Base-by-base conservation (phyloP, 495 filamentous ascomycete genomes). In the Aspergillus bertholletiae region DNA sequence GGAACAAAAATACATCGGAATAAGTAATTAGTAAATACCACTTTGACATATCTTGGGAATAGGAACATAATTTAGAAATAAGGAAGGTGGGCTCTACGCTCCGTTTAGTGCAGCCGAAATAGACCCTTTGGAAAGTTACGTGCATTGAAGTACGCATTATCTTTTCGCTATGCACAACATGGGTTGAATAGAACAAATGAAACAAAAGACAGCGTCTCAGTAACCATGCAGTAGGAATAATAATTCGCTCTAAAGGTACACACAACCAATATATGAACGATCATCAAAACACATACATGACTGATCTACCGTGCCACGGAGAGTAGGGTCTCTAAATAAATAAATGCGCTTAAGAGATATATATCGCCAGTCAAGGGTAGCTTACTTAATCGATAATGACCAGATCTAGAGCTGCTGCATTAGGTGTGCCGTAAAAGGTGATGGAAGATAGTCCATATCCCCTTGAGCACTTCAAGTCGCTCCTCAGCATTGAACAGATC, bases 381-480 rank as follows among this genome's bases (percentile, higher is more conserved):
- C 34, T 37, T n/a, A n/a, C 34, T 37, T 37, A 3, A 6, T 6
- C 1, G 6, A 32, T 32, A 32, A 32, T 45, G 23, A 22, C 11
- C 46, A 24, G 30, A 39, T 20, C 47, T 27, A 20, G 39, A 18
- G 17, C 3, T 26, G 26, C 26, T 40, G 41, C 24, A 46, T 46
- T 53, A 60, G 3, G 53, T 60, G 41, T 56, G 59, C 54, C 88
- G 76, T 80, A 91, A 85, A 59, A 86, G 67, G 66, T 80, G 92
- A 22, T 76, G 78, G 79, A 95, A 87, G 46, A 93, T 71, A 8
- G 79, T 81, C 90, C 90, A 96, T 4, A 95, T 66, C 0, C 85
- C 76, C 53, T 84, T 66, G 76, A 93, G 84, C 3, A 85, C 85
- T 61, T 87, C 82, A 13, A 88, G 62, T 17, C 92, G 75, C 21